Conservation (phyloP, 108 stramenopile genomes). For the Schizochytrium sp. region DNA sequence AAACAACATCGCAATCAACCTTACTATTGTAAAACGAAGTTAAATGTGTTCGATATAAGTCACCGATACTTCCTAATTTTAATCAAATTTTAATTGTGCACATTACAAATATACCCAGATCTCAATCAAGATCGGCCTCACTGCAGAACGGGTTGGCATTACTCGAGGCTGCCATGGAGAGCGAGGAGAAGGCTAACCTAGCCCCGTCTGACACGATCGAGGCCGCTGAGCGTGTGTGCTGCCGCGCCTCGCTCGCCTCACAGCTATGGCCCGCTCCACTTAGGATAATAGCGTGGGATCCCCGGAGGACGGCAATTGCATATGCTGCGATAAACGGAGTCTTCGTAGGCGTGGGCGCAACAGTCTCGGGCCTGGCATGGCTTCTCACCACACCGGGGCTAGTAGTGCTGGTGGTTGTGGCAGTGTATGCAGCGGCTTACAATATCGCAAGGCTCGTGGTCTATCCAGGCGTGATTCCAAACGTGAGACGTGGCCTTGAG, state of each 20-base stretch:
- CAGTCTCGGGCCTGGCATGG: neutral
- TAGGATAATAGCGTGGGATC: neutral
- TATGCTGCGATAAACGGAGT: neutral
- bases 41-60: too few species aligned
- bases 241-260: neutral
- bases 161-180: too few species aligned
- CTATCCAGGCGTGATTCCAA: conserved; percentile 32
- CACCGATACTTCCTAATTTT: too few species aligned
- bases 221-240: neutral
- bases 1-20: too few species aligned
- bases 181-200: too few species aligned
- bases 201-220: too few species aligned
- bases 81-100: too few species aligned
- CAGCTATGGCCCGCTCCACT: conserved; percentile 22
- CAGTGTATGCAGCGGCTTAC: conserved; percentile 1
- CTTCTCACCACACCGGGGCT: conserved; percentile 37
- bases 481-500: conserved; percentile 15
- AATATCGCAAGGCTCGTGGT: conserved; percentile 25
- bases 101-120: too few species aligned
- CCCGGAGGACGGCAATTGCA: neutral
- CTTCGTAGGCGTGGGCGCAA: conserved; percentile 42
- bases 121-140: too few species aligned
- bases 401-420: neutral
- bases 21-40: too few species aligned
- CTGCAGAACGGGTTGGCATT: too few species aligned